Percentiles rank a stretch among this genome's conserved stretches.
These are phyloP conservation scores for Pascua sp. DNA, from an alignment of 1,284 basidiomycete species.

Conservation along the genomic window DNA sequence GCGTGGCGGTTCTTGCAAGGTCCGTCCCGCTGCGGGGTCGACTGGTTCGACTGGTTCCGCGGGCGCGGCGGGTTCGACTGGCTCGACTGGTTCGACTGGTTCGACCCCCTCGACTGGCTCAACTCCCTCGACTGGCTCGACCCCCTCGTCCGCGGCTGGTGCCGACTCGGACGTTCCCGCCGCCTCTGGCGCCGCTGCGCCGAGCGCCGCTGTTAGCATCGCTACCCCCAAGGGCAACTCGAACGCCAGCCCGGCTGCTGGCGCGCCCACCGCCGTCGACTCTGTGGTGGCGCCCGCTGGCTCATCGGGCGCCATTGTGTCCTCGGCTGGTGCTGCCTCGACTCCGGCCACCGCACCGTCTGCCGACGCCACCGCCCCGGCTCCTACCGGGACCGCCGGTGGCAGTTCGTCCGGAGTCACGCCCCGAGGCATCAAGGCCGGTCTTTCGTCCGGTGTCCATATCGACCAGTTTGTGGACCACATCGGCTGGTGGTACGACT, in stretches of 20 bases:
- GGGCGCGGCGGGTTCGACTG: background rate
- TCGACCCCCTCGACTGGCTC: background rate
- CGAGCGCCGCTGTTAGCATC: background rate
- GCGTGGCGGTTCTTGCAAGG: background rate
- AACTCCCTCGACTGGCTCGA: background rate
- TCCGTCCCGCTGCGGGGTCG: background rate
- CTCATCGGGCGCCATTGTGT: too few relatives aligned
- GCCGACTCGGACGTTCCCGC: too few relatives aligned
- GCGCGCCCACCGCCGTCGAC: too few relatives aligned
- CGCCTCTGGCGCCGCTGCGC: background rate
- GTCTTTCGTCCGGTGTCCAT: slow-evolving; percentile 39
- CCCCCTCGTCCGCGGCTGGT: background rate
- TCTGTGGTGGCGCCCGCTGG: too few relatives aligned
- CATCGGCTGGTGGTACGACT: slow-evolving; percentile 48
- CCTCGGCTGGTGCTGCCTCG: too few relatives aligned
- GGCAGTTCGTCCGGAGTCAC: too few relatives aligned
- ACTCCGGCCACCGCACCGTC: too few relatives aligned
- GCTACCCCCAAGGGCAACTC: background rate
- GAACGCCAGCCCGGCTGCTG: background rate
- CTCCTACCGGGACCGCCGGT: too few relatives aligned
- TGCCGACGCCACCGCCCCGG: too few relatives aligned
- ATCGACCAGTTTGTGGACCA: slow-evolving; percentile 23
- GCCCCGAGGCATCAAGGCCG: slow-evolving; percentile 47
- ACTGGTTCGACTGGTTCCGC: background rate
- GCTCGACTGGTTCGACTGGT: background rate